Base-by-base conservation (phyloP, 306 rosid genomes). In the Fragaria iinumae region DNA sequence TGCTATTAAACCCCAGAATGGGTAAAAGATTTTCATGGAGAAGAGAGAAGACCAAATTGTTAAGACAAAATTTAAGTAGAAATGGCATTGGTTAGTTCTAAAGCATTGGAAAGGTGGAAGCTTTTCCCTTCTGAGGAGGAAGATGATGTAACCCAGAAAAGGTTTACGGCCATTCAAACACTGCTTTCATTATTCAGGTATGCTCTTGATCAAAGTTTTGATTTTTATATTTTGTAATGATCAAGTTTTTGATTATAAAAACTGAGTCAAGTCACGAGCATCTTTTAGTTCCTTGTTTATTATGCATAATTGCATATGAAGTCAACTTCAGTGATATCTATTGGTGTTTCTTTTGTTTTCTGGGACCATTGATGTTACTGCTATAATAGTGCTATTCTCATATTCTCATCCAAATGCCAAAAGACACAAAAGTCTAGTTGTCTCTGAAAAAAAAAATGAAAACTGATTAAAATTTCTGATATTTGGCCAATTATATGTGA, bases 341-440 rank as follows among this genome's bases (percentile, higher is more conserved):
- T 12, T 38, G 1, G 48, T 69, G 16, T 8, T 34, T 2, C 43
- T 2, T 69, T 71, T 43, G 1, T 2, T 5, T 70, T 72, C n/a
- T 34, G 64, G 65, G 66, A 2, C 48, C 64, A 12, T 36, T 12
- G 36, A 2, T 20, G 47, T 34, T 32, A 5, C 64, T 72, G 29
- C 21, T 36, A 2, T 47, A 47, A 0, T 47, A 47, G 50, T 47
- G 50, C 50, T 43, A 43, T 43, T 8, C 47, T n/a, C n/a, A n/a
- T n/a, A n/a, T n/a, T n/a, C 47, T 72, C 67, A 55, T 55, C 67
- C 76, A 55, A 55, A 38, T 12, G n/a, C 50, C 17, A 55, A 3
- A 72, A 20, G 67, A 72, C 76, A n/a, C n/a, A 5, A 12, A 38
- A n/a, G 32, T 6, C 9, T 1, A 55, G 66, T 38, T 27, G 60